These are phyloP conservation scores for Porcisia deanei DNA, from an alignment of 208 protist species.

Conservation along the genomic window DNA sequence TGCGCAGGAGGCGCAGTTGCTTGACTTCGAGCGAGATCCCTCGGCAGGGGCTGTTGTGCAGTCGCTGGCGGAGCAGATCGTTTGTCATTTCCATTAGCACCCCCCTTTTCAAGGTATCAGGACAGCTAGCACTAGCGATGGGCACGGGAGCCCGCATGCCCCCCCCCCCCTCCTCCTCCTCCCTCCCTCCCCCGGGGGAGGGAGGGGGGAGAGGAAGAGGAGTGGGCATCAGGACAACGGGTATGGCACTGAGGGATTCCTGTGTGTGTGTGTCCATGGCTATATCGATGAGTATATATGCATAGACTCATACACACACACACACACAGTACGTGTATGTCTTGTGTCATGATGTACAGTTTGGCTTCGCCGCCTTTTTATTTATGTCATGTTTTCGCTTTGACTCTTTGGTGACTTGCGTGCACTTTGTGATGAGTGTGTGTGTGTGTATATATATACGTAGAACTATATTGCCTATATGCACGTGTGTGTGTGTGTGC, in stretches of 20 bases:
- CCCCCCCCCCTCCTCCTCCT: background rate
- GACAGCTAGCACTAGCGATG: background rate
- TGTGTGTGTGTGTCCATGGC: background rate
- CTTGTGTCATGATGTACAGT: background rate
- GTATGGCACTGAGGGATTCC: background rate
- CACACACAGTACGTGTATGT: too few species aligned
- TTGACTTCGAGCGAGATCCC: background rate
- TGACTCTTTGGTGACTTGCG: background rate
- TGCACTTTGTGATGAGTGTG: background rate
- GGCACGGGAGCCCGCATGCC: background rate
- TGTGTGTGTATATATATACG: background rate
- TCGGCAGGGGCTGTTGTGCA: background rate
- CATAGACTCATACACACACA: too few species aligned
- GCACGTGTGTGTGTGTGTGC: background rate
- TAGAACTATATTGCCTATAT: background rate
- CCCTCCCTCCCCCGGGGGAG: background rate
- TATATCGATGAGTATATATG: too few species aligned
- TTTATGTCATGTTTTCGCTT: background rate
- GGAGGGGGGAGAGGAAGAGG: background rate
- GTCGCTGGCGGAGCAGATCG: conserved; percentile 7
- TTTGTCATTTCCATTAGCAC: conserved; percentile 1
- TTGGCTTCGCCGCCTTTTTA: background rate
- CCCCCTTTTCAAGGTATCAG: background rate
- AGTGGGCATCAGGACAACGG: background rate
- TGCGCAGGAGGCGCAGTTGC: background rate